Base-by-base conservation (phyloP, 164 flowering plant species). In the Annona squamosa region DNA sequence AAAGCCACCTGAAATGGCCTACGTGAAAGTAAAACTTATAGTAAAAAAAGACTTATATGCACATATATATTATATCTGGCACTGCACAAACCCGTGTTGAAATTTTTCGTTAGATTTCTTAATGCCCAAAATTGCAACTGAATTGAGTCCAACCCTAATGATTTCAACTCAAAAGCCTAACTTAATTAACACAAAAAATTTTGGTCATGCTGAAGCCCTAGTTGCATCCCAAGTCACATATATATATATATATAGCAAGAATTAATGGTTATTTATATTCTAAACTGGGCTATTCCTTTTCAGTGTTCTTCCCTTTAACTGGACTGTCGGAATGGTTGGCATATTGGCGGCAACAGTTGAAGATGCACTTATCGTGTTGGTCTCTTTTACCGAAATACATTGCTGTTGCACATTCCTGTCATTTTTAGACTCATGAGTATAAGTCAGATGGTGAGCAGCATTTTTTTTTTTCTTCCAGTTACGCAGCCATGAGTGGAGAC, bases 271-370 rank as follows among this genome's bases (percentile, higher is more conserved):
- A 16, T 42, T 17, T 3, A 43, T 48, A 70, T 74, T 65, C 56
- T 52, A 71, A 68, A 12, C 56, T 71, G 47, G 59, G 2, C 45
- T 64, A 71, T 5, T 41, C 72, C 1, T 75, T 75, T 80, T 72
- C 84, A 95, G 98, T 45, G 94, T 91, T 79, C 86, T 95, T 80
- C 99, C 97, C 62, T 79, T 91, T 72, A 92, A 90, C 79, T 92
- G 94, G 90, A 92, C 99, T 4, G 91, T 95, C 45, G 99, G 99
- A 65, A 88, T 89, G 94, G 88, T 92, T 75, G 99, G 99, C 68
- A 77, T 95, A 71, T 80, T 95, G 59, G 91, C 99, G 42, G 93
- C 86, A 79, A 90, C 91, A 63, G 83, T 90, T 52, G 97, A 92
- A 84, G 99, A 95, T 83, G 90, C 97, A 52, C 73, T 89, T 26